Evolutionary conservation across 306 rosid genomes (phyloP), one percentile per base, ranked within the genome.

Genomic region (Hippophae tibetana): DNA sequence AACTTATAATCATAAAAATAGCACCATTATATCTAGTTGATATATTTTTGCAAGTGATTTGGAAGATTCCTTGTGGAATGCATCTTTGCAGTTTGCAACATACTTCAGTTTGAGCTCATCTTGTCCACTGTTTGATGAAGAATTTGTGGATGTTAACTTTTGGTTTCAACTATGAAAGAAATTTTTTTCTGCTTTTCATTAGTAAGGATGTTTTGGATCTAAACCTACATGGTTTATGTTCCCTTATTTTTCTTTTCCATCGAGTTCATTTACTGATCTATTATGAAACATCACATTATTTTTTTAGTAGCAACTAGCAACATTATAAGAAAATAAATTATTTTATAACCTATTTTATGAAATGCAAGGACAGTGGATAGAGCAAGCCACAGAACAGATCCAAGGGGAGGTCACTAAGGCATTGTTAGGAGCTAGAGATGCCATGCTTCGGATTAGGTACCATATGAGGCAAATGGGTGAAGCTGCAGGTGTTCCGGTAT

Each of bases 401-500:
- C 77, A 80, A 46, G 85, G 71, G 71, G 77, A 68, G 61, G 76
- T 88, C 49, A 52, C 75, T 61, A 78, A 84, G 77, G 88, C 88
- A 66, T 73, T 92, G 62, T 63, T 85, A 55, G 86, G 85, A 69
- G 92, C 96, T 48, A 88, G 79, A 82, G 89, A 88, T 25, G 88
- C 96, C 18, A 83, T 88, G 90, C 83, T 78, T 62, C 74, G 70
- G 70, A 84, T 92, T 73, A 79, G 96, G 77, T 59, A 73, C 80
- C 86, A 71, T 54, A 83, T 92, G 96, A 87, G 80, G 70, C 74
- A 49, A 48, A 86, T 87, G 96, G 99, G 99, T 2, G 85, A 81
- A 71, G 96, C 96, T 59, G 86, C 96, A 46, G 99, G 93, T 57
- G 93, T 92, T 76, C 99, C 99, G 66, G 96, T 92, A 77, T 74